Percentiles rank a stretch among this genome's conserved stretches.
phyloP scores from a whole-genome alignment of 495 filamentous ascomycete genomes.

The Aspergillus asperescens region DNA sequence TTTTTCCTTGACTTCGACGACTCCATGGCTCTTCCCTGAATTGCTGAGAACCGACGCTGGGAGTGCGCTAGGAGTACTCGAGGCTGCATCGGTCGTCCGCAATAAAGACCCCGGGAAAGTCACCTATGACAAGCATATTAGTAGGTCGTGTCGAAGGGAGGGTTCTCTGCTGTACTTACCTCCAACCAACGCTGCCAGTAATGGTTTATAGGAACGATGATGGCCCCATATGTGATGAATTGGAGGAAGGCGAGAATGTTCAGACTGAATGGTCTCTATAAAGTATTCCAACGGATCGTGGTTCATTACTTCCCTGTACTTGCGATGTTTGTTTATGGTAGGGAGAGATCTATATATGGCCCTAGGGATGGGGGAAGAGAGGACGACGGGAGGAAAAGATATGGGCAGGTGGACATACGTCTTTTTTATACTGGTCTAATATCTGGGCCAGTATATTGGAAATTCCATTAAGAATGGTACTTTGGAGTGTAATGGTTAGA shows the following conservation, averaged over 20 bases:
- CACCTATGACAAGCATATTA: neutral
- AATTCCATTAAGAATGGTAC: conserved; percentile 61
- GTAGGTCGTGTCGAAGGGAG: conserved; percentile 18
- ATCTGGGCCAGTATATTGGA: conserved; percentile 81
- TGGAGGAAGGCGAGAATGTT: conserved; percentile 64
- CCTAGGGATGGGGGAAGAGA: too few relatives aligned
- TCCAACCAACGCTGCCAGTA: conserved; percentile 71
- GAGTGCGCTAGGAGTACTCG: neutral
- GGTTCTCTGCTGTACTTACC: conserved; percentile 43
- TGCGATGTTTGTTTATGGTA: neutral
- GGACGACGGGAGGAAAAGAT: too few relatives aligned
- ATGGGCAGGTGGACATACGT: conserved; percentile 45
- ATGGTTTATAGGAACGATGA: conserved; percentile 82
- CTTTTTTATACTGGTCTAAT: conserved; percentile 60
- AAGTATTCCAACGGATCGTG: conserved; percentile 7
- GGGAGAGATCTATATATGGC: too few relatives aligned
- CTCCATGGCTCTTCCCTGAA: neutral
- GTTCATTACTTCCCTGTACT: conserved; percentile 1
- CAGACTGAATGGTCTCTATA: conserved; percentile 40
- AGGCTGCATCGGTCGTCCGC: neutral
- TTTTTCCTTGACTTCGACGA: conserved; percentile 3
- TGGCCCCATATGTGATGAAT: conserved; percentile 68
- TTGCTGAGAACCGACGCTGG: neutral
- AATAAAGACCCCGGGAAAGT: neutral
- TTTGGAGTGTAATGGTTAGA: conserved; percentile 60